phyloP scores from a whole-genome alignment of 192 early-diverging fungal genomes.

The Oehlia diaphana region DNA sequence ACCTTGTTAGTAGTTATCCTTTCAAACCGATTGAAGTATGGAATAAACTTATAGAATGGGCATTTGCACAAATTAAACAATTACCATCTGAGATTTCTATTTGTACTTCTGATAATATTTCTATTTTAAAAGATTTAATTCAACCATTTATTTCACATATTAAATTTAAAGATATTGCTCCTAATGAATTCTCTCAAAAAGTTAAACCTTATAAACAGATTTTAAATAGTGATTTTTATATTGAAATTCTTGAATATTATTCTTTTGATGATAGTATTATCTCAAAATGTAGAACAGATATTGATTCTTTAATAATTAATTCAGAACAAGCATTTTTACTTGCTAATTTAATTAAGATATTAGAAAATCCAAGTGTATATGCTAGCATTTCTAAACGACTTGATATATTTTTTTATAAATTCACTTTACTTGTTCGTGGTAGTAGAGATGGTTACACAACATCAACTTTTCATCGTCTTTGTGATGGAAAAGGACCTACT shows the following conservation, averaged over 20 bases:
- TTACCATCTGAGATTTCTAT: neutral
- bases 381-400: neutral
- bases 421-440: neutral
- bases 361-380: neutral
- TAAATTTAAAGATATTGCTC: neutral
- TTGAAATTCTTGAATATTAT: slow-evolving; percentile 4
- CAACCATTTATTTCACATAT: neutral
- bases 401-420: neutral
- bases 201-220: neutral
- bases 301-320: neutral
- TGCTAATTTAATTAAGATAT: no score
- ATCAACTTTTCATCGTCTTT: neutral
- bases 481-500: slow-evolving; percentile 32
- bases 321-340: no score
- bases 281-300: neutral
- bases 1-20: neutral
- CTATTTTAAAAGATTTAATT: neutral
- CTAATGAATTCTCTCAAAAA: neutral
- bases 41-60: neutral
- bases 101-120: neutral
- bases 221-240: neutral
- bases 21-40: neutral
- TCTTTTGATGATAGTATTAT: neutral
- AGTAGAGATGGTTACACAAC: neutral
- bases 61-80: neutral